Base-by-base conservation (phyloP, 1,139 yeast species). In the Debaryomyces psychrophilus region DNA sequence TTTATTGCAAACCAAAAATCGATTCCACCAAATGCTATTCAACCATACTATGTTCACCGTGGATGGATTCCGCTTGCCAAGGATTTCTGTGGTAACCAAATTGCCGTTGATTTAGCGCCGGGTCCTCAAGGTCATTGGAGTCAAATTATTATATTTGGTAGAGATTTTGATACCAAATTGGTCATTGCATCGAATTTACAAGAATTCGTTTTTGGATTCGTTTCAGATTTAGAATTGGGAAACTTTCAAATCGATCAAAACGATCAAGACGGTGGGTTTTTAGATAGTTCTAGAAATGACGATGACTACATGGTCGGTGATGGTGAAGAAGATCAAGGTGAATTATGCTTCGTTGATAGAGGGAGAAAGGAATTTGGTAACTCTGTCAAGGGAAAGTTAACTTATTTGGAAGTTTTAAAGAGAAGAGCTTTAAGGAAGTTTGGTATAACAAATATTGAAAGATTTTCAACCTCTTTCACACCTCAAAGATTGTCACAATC, bases 111-210 rank as follows among this genome's bases (percentile, higher is more conserved):
- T 63, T 68, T 83, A 44, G 76, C 82, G 2, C 87, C 88, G 0
- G 86, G 85, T 3, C 79, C 83, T 22, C 68, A 64, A 28, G 88
- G 88, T 38, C 64, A 63, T 51, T 74, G 82, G 77, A 87, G 88
- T 20, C 88, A 83, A 62, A 67, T 83, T 14, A 82, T 83, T 47
- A 62, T 82, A 37, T 83, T 78, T 60, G 88, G 88, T 14, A 76
- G 86, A 56, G 87, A 83, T 53, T 82, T 68, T 56, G 87, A 83
- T 62, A 79, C 84, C 43, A 82, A 82, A 57, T 67, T 78, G 50
- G 86, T 82, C 26, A 65, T 82, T 51, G 85, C 86, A 4, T 58
- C 69, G n/a, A 69, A 71, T 42, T 81, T 83, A 63, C 76, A 77
- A 33, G 85, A 82, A 50, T 82, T 82, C 53, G 60, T 83, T 40